Base-by-base conservation (phyloP, 495 filamentous ascomycete genomes). In the Lindgomyces ingoldianus region DNA sequence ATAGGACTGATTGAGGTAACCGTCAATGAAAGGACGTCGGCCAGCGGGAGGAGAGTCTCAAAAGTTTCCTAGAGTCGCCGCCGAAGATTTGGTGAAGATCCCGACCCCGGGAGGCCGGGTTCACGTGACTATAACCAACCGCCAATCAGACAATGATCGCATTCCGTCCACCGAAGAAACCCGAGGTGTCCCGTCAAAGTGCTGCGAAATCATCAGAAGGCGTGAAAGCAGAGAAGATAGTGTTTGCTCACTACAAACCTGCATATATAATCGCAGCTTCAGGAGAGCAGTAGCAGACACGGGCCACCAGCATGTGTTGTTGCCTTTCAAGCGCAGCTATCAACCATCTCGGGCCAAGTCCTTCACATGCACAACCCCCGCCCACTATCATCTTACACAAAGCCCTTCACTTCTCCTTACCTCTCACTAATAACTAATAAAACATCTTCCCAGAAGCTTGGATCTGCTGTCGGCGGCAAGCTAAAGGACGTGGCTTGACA, bases 91-190 rank as follows among this genome's bases (percentile, higher is more conserved):
- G 11, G 4, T 24, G 45, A 19, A 19, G 57, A 50, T 22, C 21
- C 25, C 36, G 25, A 8, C n/a, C 18, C 19, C 33, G 18, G 12
- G 9, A 8, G 18, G 48, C 14, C 12, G 21, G 21, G 3, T 24
- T 16, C 55, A 60, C 57, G 56, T 60, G 56, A 54, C 39, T 16
- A 1, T 22, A 6, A 3, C 42, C 21, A 10, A 9, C 26, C 21
- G 21, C 63, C 63, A 65, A 65, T 65, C 55, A 59, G 33, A 48
- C 9, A 9, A 18, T 55, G 63, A 65, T 53, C 63, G 63, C 63
- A 65, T 48, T 14, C 36, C 9, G 21, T 18, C 25, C 18, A 39
- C 6, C 33, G 14, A 39, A 39, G 33, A 6, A 39, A 39, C 33
- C 33, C 33, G 33, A 39, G 33, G 6, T 14, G 14, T 39, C 33